Conservation (phyloP, 495 filamentous ascomycete genomes). For the Xylaria palmicola region DNA sequence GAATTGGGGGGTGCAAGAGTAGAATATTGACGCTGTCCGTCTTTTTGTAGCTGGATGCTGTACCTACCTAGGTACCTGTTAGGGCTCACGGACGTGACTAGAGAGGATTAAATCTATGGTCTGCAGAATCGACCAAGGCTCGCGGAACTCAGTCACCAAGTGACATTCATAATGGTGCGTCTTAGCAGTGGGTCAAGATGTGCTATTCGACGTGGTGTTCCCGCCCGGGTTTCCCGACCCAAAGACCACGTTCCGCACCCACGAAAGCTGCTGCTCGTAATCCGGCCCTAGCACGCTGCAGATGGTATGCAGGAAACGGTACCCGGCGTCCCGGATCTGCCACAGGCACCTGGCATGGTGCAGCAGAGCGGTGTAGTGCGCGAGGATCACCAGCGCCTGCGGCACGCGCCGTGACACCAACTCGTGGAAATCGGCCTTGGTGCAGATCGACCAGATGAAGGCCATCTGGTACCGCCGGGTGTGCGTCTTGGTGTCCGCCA, state of each 20-base stretch:
- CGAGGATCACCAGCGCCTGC: slow-evolving; percentile 3
- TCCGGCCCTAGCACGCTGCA: not conserved
- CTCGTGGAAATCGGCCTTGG: not conserved
- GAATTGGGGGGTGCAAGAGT: too few relatives aligned
- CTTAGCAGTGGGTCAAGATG: not conserved
- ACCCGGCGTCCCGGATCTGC: not conserved
- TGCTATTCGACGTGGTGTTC: not conserved
- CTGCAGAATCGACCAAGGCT: too few relatives aligned
- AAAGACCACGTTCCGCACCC: not conserved
- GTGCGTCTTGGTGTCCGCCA: not conserved
- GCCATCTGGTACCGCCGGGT: not conserved
- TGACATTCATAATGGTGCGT: not conserved
- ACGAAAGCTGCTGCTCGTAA: not conserved
- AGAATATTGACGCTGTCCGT: too few relatives aligned
- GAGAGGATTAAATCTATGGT: too few relatives aligned
- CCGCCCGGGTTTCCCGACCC: not conserved
- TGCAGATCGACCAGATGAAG: slow-evolving; percentile 5
- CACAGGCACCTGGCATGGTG: not conserved
- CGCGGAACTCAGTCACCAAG: not conserved
- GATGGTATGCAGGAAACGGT: slow-evolving; percentile 1
- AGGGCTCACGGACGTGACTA: too few relatives aligned
- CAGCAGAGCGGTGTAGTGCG: not conserved
- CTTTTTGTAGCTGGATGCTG: too few relatives aligned
- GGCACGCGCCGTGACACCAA: not conserved
- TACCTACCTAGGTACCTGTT: too few relatives aligned